Percentiles rank a stretch among this genome's conserved stretches.
phyloP scores from a whole-genome alignment of 257 asterid genomes.

The Ilex asprella region DNA sequence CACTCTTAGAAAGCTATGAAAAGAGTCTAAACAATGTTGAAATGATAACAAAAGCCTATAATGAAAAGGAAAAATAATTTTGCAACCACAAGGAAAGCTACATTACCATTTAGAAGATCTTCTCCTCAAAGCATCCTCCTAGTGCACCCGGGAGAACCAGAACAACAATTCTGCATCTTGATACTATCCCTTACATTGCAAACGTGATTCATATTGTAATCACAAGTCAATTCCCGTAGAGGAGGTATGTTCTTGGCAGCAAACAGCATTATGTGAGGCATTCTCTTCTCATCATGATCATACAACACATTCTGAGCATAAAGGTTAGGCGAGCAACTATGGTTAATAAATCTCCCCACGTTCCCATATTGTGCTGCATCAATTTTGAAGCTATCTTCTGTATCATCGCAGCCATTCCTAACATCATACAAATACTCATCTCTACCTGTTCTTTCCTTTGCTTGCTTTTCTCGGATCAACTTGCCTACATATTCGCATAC shows the following conservation, averaged over 20 bases:
- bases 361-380: constrained; percentile 44
- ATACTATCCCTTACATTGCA: constrained; percentile 19
- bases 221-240: constrained; percentile 32
- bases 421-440: constrained; percentile 20
- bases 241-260: constrained; percentile 44
- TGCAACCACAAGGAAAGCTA: no score
- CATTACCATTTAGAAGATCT: no score
- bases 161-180: constrained; percentile 22
- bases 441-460: constrained; percentile 11
- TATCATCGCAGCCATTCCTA: constrained; percentile 10
- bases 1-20: no score
- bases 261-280: constrained; percentile 50
- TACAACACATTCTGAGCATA: constrained; percentile 30
- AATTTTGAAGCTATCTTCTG: constrained; percentile 14
- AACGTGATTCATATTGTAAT: constrained; percentile 22
- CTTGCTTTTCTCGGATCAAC: constrained; percentile 21
- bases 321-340: constrained; percentile 36
- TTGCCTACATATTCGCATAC: constrained; percentile 52
- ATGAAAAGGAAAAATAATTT: no score
- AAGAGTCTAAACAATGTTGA: no score
- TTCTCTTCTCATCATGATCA: constrained; percentile 29
- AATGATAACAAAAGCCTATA: no score
- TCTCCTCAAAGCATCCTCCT: constrained; percentile 21
- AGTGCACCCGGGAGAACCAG: constrained; percentile 19
- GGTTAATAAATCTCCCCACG: constrained; percentile 47